These are phyloP conservation scores for Choiromyces venosus DNA, from an alignment of 495 filamentous ascomycete genomes.

Conservation along the genomic window DNA sequence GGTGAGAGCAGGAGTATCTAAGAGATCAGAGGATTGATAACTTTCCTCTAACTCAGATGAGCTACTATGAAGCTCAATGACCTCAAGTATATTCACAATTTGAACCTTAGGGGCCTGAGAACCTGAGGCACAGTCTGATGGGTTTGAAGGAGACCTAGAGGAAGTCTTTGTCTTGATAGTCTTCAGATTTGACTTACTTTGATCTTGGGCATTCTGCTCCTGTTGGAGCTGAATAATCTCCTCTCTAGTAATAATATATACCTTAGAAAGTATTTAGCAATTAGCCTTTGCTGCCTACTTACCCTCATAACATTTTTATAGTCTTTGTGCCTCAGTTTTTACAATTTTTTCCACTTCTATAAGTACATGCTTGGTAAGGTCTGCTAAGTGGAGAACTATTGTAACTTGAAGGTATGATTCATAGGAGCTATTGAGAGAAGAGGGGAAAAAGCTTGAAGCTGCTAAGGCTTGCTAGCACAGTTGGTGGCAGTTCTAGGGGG, in stretches of 20 bases:
- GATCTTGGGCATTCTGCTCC: neutral
- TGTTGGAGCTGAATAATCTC: constrained; percentile 12
- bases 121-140: neutral
- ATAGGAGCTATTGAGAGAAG: too few relatives aligned
- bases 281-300: constrained; percentile 7
- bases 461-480: constrained; percentile 7
- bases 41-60: neutral
- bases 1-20: too few relatives aligned
- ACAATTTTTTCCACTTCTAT: neutral
- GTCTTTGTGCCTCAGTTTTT: constrained; percentile 5
- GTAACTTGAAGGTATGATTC: constrained; percentile 4
- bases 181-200: neutral
- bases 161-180: neutral
- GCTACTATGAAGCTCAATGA: neutral
- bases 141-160: neutral
- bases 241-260: constrained; percentile 9
- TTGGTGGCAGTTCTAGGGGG: constrained; percentile 4
- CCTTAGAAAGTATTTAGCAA: constrained; percentile 10
- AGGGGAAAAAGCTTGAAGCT: neutral
- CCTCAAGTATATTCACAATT: neutral
- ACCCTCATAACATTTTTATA: constrained; percentile 5
- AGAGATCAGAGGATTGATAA: too few relatives aligned
- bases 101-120: too few relatives aligned
- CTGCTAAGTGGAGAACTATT: constrained; percentile 7
- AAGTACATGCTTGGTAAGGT: constrained; percentile 10